Conservation (phyloP, 495 filamentous ascomycete species). For the Penicillium taxi region DNA sequence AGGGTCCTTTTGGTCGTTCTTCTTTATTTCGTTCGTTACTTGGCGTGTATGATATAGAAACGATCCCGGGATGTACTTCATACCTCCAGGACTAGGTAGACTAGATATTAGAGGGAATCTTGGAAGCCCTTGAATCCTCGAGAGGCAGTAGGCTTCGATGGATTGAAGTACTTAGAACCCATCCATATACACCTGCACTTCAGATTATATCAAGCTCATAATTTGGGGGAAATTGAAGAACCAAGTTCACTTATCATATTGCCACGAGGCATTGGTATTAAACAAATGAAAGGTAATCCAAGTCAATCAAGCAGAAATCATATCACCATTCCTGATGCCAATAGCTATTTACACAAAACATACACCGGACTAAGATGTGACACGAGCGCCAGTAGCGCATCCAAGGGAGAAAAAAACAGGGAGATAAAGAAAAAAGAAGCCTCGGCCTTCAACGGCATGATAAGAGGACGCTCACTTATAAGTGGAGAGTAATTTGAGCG, state of each 20-base stretch:
- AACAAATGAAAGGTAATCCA: too few relatives aligned
- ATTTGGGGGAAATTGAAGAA: too few relatives aligned
- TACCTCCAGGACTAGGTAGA: too few relatives aligned
- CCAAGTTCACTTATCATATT: too few relatives aligned
- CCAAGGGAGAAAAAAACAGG: constrained; percentile 11
- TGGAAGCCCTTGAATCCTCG: too few relatives aligned
- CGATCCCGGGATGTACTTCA: too few relatives aligned
- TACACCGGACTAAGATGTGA: constrained; percentile 19
- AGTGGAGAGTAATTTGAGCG: too few relatives aligned
- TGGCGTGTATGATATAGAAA: constrained; percentile 1
- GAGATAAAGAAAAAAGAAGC: constrained; percentile 16
- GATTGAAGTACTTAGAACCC: too few relatives aligned
- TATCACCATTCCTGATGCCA: constrained; percentile 36
- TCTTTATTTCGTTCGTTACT: neutral
- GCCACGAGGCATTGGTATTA: neutral
- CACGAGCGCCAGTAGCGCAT: constrained; percentile 17
- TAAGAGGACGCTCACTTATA: neutral
- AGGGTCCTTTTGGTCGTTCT: constrained; percentile 4
- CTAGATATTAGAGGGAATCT: too few relatives aligned
- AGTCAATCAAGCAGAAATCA: constrained; percentile 23
- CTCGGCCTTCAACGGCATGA: constrained; percentile 3
- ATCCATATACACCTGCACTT: too few relatives aligned
- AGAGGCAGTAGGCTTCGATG: too few relatives aligned
- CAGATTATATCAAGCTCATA: too few relatives aligned
- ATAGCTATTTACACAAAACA: constrained; percentile 40